These are phyloP conservation scores for Chrysanthemum seticuspe DNA, from an alignment of 129 eudicot genomes.

Conservation along the genomic window DNA sequence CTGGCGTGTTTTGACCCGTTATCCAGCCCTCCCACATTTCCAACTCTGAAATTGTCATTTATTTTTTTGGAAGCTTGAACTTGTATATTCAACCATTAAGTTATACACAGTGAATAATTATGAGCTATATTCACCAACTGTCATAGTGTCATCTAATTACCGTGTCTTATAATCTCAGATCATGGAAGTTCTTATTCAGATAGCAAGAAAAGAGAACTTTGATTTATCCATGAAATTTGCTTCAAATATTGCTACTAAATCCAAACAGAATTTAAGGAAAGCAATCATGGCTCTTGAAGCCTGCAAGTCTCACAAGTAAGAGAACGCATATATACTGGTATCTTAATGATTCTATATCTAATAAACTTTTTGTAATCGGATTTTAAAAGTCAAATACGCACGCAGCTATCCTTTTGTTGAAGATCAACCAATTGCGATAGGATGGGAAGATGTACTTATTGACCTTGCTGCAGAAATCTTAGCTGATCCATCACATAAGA, in stretches of 20 bases:
- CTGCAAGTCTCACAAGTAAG: conserved; percentile 83
- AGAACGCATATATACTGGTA: neutral
- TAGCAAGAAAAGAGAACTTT: conserved; percentile 70
- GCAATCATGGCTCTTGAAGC: conserved; percentile 96
- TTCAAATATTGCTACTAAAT: conserved; percentile 66
- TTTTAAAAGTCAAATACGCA: neutral
- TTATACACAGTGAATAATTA: conserved; percentile 6
- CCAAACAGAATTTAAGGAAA: conserved; percentile 65
- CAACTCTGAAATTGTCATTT: neutral
- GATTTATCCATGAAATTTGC: conserved; percentile 75
- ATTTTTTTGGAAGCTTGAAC: conserved; percentile 11
- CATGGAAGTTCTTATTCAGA: conserved; percentile 78
- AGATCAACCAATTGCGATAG: conserved; percentile 73
- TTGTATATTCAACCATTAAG: neutral
- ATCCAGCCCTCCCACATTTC: neutral
- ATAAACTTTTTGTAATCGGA: neutral
- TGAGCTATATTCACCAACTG: conserved; percentile 1
- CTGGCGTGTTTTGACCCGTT: too few relatives aligned
- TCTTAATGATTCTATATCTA: neutral
- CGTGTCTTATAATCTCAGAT: conserved; percentile 34
- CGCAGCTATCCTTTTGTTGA: conserved; percentile 85
- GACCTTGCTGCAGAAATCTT: conserved; percentile 74
- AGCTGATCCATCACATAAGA: conserved; percentile 63
- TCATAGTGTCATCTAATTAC: neutral
- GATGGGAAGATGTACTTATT: conserved; percentile 72